Evolutionary conservation across 768 basidiomycete species (phyloP).

Genomic region (Pulveroboletus sp.): DNA sequence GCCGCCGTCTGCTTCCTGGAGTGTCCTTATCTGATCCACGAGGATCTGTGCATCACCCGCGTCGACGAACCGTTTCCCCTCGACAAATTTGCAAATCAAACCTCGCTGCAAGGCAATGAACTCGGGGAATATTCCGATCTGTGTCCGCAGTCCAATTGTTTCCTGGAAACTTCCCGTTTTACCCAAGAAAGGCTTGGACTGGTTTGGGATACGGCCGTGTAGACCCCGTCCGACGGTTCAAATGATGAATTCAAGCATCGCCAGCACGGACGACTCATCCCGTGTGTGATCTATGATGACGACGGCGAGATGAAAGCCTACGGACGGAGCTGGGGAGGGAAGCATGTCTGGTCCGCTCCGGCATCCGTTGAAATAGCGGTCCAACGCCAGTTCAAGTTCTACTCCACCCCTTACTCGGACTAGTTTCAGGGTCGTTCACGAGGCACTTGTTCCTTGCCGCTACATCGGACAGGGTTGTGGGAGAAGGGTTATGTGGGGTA

Average conservation of each 20-base stretch:
- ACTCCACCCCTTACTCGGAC: slow-evolving; percentile 46
- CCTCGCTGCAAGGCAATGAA: slow-evolving; percentile 37
- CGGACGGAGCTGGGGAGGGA: slow-evolving; percentile 10
- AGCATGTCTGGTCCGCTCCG: slow-evolving; percentile 15
- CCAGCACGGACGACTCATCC: slow-evolving; percentile 14
- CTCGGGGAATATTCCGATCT: slow-evolving; percentile 54
- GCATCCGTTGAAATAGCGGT: slow-evolving; percentile 54
- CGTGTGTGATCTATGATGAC: slow-evolving; percentile 17
- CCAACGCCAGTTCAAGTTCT: slow-evolving; percentile 60
- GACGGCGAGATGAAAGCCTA: slow-evolving; percentile 16
- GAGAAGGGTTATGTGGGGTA: slow-evolving; percentile 55
- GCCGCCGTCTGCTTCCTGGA: slow-evolving; percentile 22
- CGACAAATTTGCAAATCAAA: slow-evolving; percentile 33
- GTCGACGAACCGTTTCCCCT: slow-evolving; percentile 30
- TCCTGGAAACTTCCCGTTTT: too few relatives aligned
- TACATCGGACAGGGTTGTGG: slow-evolving; percentile 54
- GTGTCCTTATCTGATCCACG: slow-evolving; percentile 34
- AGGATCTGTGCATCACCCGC: slow-evolving; percentile 32
- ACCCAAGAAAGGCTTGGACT: slow-evolving; percentile 38
- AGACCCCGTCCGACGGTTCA: slow-evolving; percentile 26
- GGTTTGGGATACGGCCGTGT: slow-evolving; percentile 33
- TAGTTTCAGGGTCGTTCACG: slow-evolving; percentile 50
- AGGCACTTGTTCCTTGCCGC: slow-evolving; percentile 66
- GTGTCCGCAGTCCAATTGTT: slow-evolving; percentile 39
- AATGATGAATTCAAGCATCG: slow-evolving; percentile 7